These are phyloP conservation scores for Forsythia suspensa DNA, from an alignment of 257 asterid species.

Conservation along the genomic window DNA sequence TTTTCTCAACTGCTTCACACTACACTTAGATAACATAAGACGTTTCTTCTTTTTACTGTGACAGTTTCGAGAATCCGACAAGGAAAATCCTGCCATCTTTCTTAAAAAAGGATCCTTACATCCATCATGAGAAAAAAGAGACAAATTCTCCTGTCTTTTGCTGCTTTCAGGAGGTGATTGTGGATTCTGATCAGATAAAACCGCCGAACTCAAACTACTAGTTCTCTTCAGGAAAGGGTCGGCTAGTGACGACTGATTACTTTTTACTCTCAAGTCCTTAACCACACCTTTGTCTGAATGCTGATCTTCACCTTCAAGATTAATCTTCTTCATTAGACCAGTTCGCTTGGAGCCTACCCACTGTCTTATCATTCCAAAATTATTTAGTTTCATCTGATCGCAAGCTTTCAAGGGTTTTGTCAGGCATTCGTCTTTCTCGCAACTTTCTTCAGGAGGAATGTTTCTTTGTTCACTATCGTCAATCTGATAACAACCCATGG, in stretches of 20 bases:
- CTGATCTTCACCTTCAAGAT: conserved; percentile 37
- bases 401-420: conserved; percentile 30
- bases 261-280: conserved; percentile 29
- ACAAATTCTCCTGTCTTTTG: conserved; percentile 40
- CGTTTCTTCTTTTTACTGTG: conserved; percentile 28
- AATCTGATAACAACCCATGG: conserved; percentile 38
- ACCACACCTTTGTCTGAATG: conserved; percentile 23
- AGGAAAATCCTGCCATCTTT: conserved; percentile 39
- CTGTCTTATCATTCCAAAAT: conserved; percentile 52
- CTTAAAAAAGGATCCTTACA: conserved; percentile 31
- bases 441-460: conserved; percentile 32
- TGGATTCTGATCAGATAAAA: conserved; percentile 32
- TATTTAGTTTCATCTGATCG: conserved; percentile 36
- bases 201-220: conserved; percentile 29
- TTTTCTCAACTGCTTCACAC: conserved; percentile 35
- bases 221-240: conserved; percentile 31
- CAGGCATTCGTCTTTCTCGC: conserved; percentile 26
- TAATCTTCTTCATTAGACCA: conserved; percentile 49
- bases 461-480: conserved; percentile 30
- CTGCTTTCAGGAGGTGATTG: conserved; percentile 32
- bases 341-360: conserved; percentile 79
- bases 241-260: conserved; percentile 29
- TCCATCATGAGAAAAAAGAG: conserved; percentile 32
- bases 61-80: conserved; percentile 25
- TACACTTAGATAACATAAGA: conserved; percentile 30